Base-by-base conservation (phyloP, 371 early-diverging fungal species). In the Haplosporangium sp. region DNA sequence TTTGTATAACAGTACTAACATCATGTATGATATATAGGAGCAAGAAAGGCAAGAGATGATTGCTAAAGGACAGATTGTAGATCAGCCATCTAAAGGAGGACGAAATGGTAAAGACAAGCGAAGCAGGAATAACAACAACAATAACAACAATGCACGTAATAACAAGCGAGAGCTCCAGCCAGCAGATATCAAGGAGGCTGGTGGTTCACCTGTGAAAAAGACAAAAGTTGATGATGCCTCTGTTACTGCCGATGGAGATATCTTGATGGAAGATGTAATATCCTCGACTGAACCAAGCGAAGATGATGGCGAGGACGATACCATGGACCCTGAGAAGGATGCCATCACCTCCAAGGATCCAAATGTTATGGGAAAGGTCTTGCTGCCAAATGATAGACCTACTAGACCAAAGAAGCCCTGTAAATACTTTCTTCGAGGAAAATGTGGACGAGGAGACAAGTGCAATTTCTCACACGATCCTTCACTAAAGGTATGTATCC, bases 311-410 rank as follows among this genome's bases (percentile, higher is more conserved):
- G 79, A 63, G 0, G 50, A 77, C 40, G 79, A 78, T 3, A 79
- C 74, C 42, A 86, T 89, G 83, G 88, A 89, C 61, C 84, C 83
- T 11, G 85, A 87, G 37, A 77, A 65, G 40, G 89, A 90, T 58
- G 89, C 89, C 0, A 62, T 88, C 9, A 74, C 86, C 0, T 89
- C 90, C 38, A 90, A 90, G 61, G 88, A 90, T 71, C 90, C 90
- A 2, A 67, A 67, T 0, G 65, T 68, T 0, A 84, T 85, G 52
- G 88, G 88, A 10, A 86, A 84, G 47, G 72, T 86, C 13, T 48
- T 79, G 8, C 48, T 87, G 45, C 84, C 85, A 11, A 78, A 69
- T 19, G 79, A 77, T 2, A 65, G 69, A 34, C 56, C 70, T 0
- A 71, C 63, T 2, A 63, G 74, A 66, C n/a, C 78, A 19, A 67